Evolutionary conservation across 2,329 filamentous ascomycete genomes (phyloP).

Genomic region (Apiospora koreana): DNA sequence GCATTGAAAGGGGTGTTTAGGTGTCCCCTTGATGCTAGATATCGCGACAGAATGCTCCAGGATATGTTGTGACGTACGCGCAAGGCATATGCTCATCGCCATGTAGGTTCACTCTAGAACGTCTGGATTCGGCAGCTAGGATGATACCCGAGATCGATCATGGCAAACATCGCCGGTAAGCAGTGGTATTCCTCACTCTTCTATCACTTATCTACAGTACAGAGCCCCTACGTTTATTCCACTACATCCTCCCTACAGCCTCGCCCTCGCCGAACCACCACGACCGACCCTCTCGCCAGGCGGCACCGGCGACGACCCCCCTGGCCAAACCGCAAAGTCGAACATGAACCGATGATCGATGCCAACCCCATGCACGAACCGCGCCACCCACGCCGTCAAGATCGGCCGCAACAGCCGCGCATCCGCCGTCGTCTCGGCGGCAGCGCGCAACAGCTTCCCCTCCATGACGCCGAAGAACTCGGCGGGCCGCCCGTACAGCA

Average conservation of each 20-base stretch:
- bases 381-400: conserved; percentile 4
- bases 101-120: too few relatives aligned
- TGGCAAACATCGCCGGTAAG: too few relatives aligned
- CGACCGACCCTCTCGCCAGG: not conserved
- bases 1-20: too few relatives aligned
- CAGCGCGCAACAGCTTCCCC: not conserved
- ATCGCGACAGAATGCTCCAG: too few relatives aligned
- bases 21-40: too few relatives aligned
- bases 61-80: too few relatives aligned
- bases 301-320: conserved; percentile 12
- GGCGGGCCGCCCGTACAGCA: conserved; percentile 12
- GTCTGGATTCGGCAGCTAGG: too few relatives aligned
- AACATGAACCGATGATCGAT: conserved; percentile 19
- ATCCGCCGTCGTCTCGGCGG: not conserved
- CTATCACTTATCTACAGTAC: not conserved
- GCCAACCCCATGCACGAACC: conserved; percentile 13
- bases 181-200: too few relatives aligned
- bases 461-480: conserved; percentile 12
- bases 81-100: too few relatives aligned
- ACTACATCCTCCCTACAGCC: not conserved
- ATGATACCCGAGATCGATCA: too few relatives aligned
- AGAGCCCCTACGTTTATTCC: not conserved
- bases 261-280: not conserved
- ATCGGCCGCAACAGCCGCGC: conserved; percentile 4
- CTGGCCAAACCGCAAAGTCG: conserved; percentile 13